A percentile compares a stretch with the other conserved stretches of the same genome.
Evolutionary conservation across 495 filamentous ascomycete genomes (phyloP).

Genomic region (Penicillium desertorum): DNA sequence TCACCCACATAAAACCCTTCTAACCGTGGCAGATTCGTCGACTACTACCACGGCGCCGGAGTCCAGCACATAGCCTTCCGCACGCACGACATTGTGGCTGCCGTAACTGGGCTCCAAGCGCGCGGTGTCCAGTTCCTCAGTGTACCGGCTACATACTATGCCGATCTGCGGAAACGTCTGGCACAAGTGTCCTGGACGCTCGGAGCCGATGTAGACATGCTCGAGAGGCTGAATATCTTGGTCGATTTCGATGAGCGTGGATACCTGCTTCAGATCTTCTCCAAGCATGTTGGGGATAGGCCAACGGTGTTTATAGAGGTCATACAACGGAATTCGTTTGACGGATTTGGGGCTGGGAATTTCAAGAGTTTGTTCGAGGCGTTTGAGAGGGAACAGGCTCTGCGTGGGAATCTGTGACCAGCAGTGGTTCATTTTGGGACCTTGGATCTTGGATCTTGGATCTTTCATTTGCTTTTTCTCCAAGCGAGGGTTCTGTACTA

Average conservation of each 20-base stretch:
- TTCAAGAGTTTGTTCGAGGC: constrained; percentile 86
- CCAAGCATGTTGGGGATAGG: constrained; percentile 77
- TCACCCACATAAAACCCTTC: not conserved
- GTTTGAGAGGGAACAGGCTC: constrained; percentile 76
- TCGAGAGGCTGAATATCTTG: constrained; percentile 70
- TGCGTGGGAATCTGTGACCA: constrained; percentile 28
- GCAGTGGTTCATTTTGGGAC: not conserved
- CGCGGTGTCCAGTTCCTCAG: constrained; percentile 77
- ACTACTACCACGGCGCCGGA: constrained; percentile 73
- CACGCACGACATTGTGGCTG: constrained; percentile 65
- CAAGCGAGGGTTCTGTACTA: too few relatives aligned
- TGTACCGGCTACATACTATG: constrained; percentile 72
- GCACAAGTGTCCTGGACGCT: constrained; percentile 45
- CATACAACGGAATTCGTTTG: constrained; percentile 75
- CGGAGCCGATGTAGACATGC: constrained; percentile 63
- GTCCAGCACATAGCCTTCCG: constrained; percentile 85
- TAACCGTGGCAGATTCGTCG: constrained; percentile 47
- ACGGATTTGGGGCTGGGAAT: constrained; percentile 83
- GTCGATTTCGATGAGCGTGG: constrained; percentile 84
- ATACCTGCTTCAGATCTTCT: constrained; percentile 77
- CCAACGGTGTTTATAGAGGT: constrained; percentile 87
- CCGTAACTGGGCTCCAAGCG: constrained; percentile 61
- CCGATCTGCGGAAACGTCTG: constrained; percentile 60
- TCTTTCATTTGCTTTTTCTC: too few relatives aligned
- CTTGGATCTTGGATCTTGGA: too few relatives aligned